Evolutionary conservation across 352 stramenopile genomes (phyloP), one percentile per base, ranked within the genome.

Genomic region (Phytopythium helicoides): DNA sequence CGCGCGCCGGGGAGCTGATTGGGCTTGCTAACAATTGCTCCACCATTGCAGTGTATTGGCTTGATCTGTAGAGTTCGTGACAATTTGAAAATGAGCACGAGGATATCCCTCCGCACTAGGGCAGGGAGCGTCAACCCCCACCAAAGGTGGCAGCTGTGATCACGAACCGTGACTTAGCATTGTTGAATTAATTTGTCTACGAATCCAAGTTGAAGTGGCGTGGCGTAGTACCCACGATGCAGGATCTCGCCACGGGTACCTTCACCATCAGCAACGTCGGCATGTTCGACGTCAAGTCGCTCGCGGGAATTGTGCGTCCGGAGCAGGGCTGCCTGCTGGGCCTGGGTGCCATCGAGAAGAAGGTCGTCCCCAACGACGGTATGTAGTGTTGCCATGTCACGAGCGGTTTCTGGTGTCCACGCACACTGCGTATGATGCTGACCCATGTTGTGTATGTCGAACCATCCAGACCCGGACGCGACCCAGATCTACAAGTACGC

Each of bases 181-280:
- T n/a, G n/a, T n/a, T n/a, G n/a, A n/a, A n/a, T n/a, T n/a, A n/a
- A n/a, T n/a, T n/a, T n/a, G n/a, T n/a, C n/a, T n/a, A n/a, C n/a
- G n/a, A n/a, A n/a, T n/a, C n/a, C n/a, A n/a, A n/a, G n/a, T n/a
- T n/a, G n/a, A n/a, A n/a, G n/a, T n/a, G n/a, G n/a, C n/a, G n/a
- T n/a, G n/a, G n/a, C n/a, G n/a, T n/a, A n/a, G n/a, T n/a, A n/a
- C n/a, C n/a, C n/a, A n/a, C n/a, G n/a, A n/a, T n/a, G n/a, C n/a
- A n/a, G n/a, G n/a, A n/a, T n/a, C n/a, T n/a, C 39, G 81, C 74
- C 37, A 80, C 75, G 31, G 96, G 94, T 64, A 99, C 96, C 26
- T 98, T 99, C 66, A 98, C 93, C 34, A 86, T 99, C 48, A 90
- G 89, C 60, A 99, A 99, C 74, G 77, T 99, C 36, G 96, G 96